These are phyloP conservation scores for Chrysosphaeria jannelii DNA, from an alignment of 2,329 filamentous ascomycete genomes.

Conservation along the genomic window DNA sequence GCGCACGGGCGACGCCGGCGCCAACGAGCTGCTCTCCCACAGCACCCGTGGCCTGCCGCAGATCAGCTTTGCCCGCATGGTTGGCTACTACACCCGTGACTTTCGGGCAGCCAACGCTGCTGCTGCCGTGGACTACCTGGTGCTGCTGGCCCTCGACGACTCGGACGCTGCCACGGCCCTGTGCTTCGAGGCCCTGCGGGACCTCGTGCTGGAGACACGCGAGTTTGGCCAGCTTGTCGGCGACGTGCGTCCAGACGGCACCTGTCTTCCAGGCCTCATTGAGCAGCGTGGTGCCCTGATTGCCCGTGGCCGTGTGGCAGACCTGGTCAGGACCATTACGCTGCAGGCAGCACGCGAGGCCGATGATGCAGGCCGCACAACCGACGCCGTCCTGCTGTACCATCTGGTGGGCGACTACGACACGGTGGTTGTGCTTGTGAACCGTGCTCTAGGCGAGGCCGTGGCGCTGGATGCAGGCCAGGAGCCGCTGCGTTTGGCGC, in stretches of 20 bases:
- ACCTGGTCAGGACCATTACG: constrained; percentile 79
- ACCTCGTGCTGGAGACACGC: constrained; percentile 83
- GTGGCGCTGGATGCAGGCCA: constrained; percentile 66
- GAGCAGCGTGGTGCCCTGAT: constrained; percentile 64
- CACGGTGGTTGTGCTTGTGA: constrained; percentile 71
- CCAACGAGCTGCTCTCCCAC: constrained; percentile 36
- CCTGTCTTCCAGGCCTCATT: constrained; percentile 59
- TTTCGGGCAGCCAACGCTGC: constrained; percentile 77
- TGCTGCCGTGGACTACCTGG: constrained; percentile 77
- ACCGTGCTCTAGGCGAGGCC: constrained; percentile 67
- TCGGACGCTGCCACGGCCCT: constrained; percentile 38
- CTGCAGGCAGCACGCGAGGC: constrained; percentile 75
- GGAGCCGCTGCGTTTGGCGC: constrained; percentile 46
- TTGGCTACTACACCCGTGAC: constrained; percentile 85
- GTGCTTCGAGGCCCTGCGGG: constrained; percentile 76
- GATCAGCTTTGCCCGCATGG: constrained; percentile 78
- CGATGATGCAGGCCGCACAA: constrained; percentile 76
- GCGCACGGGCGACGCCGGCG: constrained; percentile 49
- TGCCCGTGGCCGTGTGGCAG: constrained; percentile 44
- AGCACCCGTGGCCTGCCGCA: constrained; percentile 44
- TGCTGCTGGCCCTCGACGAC: constrained; percentile 65
- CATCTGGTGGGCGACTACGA: constrained; percentile 90
- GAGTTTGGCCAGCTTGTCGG: constrained; percentile 87
- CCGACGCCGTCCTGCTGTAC: constrained; percentile 80
- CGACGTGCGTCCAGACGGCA: constrained; percentile 65